Evolutionary conservation across 441 rosid species (phyloP).

Genomic region (Cnidoscolus chayamansa): DNA sequence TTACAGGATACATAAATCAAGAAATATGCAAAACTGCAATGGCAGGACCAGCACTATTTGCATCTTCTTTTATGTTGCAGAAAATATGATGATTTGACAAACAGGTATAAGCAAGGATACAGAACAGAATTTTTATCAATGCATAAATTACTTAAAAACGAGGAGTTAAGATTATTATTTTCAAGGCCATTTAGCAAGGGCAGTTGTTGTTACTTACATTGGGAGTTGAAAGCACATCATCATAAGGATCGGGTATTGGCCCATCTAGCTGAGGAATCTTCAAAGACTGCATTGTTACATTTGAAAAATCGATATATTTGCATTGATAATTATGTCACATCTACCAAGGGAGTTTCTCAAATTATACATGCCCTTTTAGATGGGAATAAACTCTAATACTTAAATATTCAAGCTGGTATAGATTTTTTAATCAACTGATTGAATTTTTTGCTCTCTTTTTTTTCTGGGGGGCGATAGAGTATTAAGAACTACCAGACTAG

Average conservation of each 20-base stretch:
- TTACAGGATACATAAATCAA: not conserved
- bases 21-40: not conserved
- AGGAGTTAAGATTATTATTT: not conserved
- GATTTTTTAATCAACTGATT: not conserved
- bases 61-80: not conserved
- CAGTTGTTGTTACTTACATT: slow-evolving; percentile 58
- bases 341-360: slow-evolving; percentile 17
- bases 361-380: not conserved
- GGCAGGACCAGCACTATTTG: not conserved
- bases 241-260: slow-evolving; percentile 90
- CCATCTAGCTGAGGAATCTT: slow-evolving; percentile 93
- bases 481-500: not conserved
- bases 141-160: not conserved
- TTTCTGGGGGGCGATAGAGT: too few relatives aligned
- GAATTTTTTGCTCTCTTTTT: too few relatives aligned
- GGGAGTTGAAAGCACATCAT: slow-evolving; percentile 87
- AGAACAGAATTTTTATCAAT: not conserved
- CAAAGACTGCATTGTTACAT: slow-evolving; percentile 29
- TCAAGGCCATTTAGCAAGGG: not conserved
- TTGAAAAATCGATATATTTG: slow-evolving; percentile 33
- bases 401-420: not conserved
- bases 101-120: slow-evolving; percentile 11
- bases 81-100: slow-evolving; percentile 1
- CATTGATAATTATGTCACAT: slow-evolving; percentile 20
- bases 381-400: not conserved